Conservation (phyloP, 2,329 filamentous ascomycete species). For the Botrytis fabae region DNA sequence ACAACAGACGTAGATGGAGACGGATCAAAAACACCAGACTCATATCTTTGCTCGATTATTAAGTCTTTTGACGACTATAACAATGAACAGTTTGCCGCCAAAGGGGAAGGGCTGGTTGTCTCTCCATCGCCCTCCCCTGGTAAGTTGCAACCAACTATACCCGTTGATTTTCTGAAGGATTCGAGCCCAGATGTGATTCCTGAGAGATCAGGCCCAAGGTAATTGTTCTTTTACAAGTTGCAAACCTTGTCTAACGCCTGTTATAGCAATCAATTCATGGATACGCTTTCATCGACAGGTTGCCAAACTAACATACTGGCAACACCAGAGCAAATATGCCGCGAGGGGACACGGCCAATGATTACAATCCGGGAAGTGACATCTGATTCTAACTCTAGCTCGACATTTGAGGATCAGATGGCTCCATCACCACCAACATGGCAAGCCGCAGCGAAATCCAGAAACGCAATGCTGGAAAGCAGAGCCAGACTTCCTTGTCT, state of each 20-base stretch:
- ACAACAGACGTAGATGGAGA: neutral
- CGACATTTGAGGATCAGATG: neutral
- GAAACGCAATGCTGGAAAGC: constrained; percentile 1
- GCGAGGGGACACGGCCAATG: neutral
- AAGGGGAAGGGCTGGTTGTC: neutral
- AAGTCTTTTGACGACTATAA: constrained; percentile 15
- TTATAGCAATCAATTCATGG: neutral
- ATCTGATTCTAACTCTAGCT: neutral
- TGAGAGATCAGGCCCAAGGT: constrained; percentile 1
- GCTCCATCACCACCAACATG: constrained; percentile 6
- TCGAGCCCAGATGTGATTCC: constrained; percentile 13
- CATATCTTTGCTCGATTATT: constrained; percentile 20
- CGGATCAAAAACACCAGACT: constrained; percentile 16
- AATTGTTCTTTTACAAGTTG: neutral
- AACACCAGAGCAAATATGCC: neutral
- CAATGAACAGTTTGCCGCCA: neutral
- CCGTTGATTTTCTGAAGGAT: constrained; percentile 27
- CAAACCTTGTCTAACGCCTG: neutral
- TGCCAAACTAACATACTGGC: neutral
- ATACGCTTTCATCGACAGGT: neutral
- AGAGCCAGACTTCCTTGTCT: neutral
- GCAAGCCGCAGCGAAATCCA: constrained; percentile 1
- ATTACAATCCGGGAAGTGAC: constrained; percentile 7
- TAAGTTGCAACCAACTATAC: constrained; percentile 21
- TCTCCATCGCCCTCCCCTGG: constrained; percentile 25